Percentiles rank a stretch among this genome's conserved stretches.
phyloP scores from a whole-genome alignment of 2,329 filamentous ascomycete genomes.

The Cytospora piceicola region DNA sequence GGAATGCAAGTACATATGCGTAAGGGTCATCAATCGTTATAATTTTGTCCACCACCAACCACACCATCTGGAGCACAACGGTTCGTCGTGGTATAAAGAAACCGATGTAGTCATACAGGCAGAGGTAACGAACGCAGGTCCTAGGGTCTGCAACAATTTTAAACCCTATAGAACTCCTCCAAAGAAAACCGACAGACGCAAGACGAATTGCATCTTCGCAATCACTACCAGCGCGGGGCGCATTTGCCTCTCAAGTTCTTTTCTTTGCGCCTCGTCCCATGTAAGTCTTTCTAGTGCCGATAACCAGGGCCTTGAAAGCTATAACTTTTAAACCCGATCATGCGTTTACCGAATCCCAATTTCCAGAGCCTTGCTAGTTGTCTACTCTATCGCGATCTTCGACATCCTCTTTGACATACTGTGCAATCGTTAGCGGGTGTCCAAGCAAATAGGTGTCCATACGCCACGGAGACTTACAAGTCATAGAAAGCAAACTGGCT shows the following conservation, averaged over 20 bases:
- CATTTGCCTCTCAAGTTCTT: neutral
- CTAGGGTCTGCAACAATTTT: neutral
- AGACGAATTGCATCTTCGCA: neutral
- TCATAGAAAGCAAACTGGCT: conserved; percentile 99
- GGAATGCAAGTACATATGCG: neutral
- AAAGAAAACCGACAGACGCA: neutral
- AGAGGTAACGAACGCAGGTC: neutral
- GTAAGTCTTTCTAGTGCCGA: neutral
- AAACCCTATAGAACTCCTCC: neutral
- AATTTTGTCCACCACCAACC: neutral
- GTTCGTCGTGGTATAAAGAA: neutral
- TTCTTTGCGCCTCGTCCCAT: neutral
- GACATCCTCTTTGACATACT: conserved; percentile 70
- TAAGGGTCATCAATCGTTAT: neutral
- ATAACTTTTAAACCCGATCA: neutral
- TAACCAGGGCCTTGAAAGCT: neutral
- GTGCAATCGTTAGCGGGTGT: conserved; percentile 38
- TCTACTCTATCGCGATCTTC: conserved; percentile 41
- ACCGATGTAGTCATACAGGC: neutral
- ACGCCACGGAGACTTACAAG: conserved; percentile 69
- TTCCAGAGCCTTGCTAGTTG: neutral
- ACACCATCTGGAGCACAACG: neutral
- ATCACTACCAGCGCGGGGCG: neutral
- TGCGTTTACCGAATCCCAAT: neutral
- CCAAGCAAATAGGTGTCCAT: neutral